Conservation (phyloP, 2,329 filamentous ascomycete genomes). For the Didymellaceae sp. region DNA sequence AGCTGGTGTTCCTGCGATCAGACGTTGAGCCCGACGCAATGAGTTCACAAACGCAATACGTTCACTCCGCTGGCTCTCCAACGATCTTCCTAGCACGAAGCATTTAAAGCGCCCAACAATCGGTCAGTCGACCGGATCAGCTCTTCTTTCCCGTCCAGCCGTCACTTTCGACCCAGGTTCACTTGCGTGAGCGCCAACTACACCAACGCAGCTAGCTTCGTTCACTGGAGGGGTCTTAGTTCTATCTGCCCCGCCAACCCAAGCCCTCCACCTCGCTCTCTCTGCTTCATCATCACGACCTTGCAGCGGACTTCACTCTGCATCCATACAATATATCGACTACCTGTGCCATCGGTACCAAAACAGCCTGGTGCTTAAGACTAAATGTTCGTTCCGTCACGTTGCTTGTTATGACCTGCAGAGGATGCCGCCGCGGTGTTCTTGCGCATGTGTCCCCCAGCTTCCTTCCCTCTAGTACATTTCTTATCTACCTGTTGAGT, state of each 20-base stretch:
- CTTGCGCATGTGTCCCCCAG: slow-evolving; percentile 29
- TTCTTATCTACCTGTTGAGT: slow-evolving; percentile 31
- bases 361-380: slow-evolving; percentile 39
- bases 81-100: neutral
- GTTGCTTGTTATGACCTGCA: slow-evolving; percentile 41
- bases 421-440: slow-evolving; percentile 40
- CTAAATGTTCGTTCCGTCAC: slow-evolving; percentile 51
- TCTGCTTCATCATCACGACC: slow-evolving; percentile 29
- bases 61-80: slow-evolving; percentile 4
- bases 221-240: slow-evolving; percentile 41
- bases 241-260: slow-evolving; percentile 41
- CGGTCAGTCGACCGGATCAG: neutral
- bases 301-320: slow-evolving; percentile 24
- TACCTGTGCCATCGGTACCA: slow-evolving; percentile 33
- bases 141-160: neutral
- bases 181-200: slow-evolving; percentile 28
- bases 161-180: slow-evolving; percentile 3
- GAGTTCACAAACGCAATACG: slow-evolving; percentile 18
- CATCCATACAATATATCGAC: slow-evolving; percentile 25
- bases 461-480: slow-evolving; percentile 27
- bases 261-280: slow-evolving; percentile 33
- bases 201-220: slow-evolving; percentile 38
- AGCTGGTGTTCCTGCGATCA: slow-evolving; percentile 18
- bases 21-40: slow-evolving; percentile 13
- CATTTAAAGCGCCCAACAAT: slow-evolving; percentile 7